phyloP scores from a whole-genome alignment of 805 yeast species.

The Saccharomycopsis sp. region DNA sequence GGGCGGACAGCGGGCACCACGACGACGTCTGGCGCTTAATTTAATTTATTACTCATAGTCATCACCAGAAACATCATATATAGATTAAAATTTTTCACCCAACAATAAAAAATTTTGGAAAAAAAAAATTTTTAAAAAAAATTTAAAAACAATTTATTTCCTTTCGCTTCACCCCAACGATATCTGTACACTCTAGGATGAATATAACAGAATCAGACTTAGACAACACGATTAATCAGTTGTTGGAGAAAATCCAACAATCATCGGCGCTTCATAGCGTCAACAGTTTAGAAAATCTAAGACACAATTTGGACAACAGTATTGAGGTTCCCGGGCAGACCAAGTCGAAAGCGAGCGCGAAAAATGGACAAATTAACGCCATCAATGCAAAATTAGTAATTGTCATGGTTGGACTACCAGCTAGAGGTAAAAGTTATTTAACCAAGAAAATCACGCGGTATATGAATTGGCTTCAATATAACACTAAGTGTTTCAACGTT shows the following conservation, averaged over 20 bases:
- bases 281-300: conserved; percentile 11
- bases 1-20: too few relatives aligned
- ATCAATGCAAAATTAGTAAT: conserved; percentile 43
- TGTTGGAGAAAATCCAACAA: conserved; percentile 1
- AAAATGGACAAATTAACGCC: conserved; percentile 51
- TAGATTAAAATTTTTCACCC: too few relatives aligned
- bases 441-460: conserved; percentile 58
- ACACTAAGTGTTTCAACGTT: conserved; percentile 59
- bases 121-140: too few relatives aligned
- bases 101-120: too few relatives aligned
- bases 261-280: conserved; percentile 10
- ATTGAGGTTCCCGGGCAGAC: conserved; percentile 92
- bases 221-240: conserved; percentile 6
- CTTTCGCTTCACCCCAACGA: too few relatives aligned
- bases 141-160: too few relatives aligned
- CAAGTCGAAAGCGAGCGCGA: conserved; percentile 65
- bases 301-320: conserved; percentile 16
- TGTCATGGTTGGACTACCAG: conserved; percentile 70
- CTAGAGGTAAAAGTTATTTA: conserved; percentile 64
- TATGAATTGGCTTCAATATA: conserved; percentile 58
- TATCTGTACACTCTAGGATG: too few relatives aligned
- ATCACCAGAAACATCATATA: too few relatives aligned
- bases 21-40: too few relatives aligned
- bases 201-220: too few relatives aligned
- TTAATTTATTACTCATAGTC: too few relatives aligned